Base-by-base conservation (phyloP, 2,329 filamentous ascomycete species). In the Microsporum ferrugineum region DNA sequence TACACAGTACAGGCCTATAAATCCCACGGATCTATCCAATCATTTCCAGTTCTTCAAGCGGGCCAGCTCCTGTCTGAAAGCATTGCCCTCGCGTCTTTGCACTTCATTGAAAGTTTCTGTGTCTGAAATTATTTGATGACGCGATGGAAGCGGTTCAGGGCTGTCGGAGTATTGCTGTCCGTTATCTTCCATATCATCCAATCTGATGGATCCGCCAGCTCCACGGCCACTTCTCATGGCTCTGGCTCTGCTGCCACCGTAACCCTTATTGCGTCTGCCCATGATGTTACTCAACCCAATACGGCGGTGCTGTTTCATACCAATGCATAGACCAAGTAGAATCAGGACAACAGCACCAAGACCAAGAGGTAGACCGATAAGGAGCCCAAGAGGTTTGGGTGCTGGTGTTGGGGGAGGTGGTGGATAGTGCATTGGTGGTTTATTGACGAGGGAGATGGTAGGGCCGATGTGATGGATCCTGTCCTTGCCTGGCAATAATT, bases 281-380 rank as follows among this genome's bases (percentile, higher is more conserved):
- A 72, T 74, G 61, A 74, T 63, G 53, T 69, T 73, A 5, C 70
- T 72, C 1, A 75, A 57, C 2, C 71, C 72, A 61, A 75, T 73
- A 38, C 63, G 67, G 49, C 76, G 71, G 29, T 72, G 71, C 59
- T 74, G 71, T 10, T 72, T 67, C 74, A 78, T 77, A 10, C 76
- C 72, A 61, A 76, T 71, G 43, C 66, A 75, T 17, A 77, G 63
- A 2, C 71, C 73, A n/a, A 69, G 62, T 12, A 74, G 65, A 38
- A 77, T 70, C 14, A 73, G 38, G 14, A 73, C 57, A 17, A 77
- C 65, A 57, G 73, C 69, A 23, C 68, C 70, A 6, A 78, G 65
- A 12, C 68, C 69, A 27, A 78, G 67, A 0, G 77, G 77, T 5
- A 79, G 65, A 14, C 76, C 77, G 57, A 78, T 71, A 57, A 69